Evolutionary conservation across 1,284 basidiomycete genomes (phyloP), one percentile per base, ranked within the genome.

Genomic region (Leccinum solheimii): DNA sequence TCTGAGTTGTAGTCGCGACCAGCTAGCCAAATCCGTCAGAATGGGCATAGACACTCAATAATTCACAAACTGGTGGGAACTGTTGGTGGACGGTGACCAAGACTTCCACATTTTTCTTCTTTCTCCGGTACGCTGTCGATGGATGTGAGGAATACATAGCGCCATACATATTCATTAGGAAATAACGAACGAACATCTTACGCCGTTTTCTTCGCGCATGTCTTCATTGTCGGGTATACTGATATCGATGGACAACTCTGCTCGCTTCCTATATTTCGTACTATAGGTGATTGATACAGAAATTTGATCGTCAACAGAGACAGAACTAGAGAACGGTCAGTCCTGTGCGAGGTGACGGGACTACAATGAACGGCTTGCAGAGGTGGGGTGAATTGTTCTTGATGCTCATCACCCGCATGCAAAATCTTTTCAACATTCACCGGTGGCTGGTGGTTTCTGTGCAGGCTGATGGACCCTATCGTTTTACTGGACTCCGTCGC

Each of bases 51-150:
- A 4, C 10, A 32, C 10, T 32, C 30, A 4, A 32, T 32, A 1
- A 32, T 32, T 1, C 30, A 32, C 30, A 32, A 32, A 66, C 61
- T n/a, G 57, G 11, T 23, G 19, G 13, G 13, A 14, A 0, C 16
- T 26, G 49, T 4, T n/a, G 36, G 23, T 40, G 19, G 13, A 55
- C 53, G 5, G 26, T 49, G 19, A 68, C 43, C 14, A 68, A 3
- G 5, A 68, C 60, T 36, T 67, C 64, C 5, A 66, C 3, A 0
- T 67, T 50, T 36, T 56, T 65, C 2, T 0, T 5, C 36, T 45
- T 67, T 34, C 61, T 66, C 26, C 65, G 58, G 36, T 67, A 65
- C 0, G 11, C 66, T 68, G n/a, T 67, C 5, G 14, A 45, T 30
- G 4, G n/a, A 43, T 23, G 23, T 4, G 1, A 26, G 26, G 26